These are phyloP conservation scores for Cichorium intybus DNA, from an alignment of 140 eudicot species.

Conservation along the genomic window DNA sequence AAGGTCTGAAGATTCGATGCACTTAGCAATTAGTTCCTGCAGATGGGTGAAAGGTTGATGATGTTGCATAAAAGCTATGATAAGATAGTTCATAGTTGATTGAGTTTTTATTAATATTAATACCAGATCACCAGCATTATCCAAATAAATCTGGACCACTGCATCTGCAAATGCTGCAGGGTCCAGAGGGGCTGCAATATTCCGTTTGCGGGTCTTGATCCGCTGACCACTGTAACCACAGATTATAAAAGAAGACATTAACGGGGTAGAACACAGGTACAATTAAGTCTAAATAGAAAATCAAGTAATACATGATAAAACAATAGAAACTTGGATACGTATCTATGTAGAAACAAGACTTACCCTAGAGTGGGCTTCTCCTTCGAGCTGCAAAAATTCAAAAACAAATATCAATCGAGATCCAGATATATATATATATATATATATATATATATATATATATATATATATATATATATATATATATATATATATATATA, in stretches of 20 bases:
- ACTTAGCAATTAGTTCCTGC: conserved; percentile 96
- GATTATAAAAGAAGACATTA: background rate
- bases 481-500: no score
- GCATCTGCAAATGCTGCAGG: conserved; percentile 99
- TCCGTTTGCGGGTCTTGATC: conserved; percentile 99
- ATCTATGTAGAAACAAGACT: conserved; percentile 16
- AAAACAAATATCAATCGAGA: conserved; percentile 16
- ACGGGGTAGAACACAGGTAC: conserved; percentile 7
- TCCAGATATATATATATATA: conserved; percentile 1
- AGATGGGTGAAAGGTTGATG: background rate
- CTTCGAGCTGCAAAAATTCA: conserved; percentile 87
- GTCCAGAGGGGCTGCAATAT: conserved; percentile 99
- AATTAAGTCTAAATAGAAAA: conserved; percentile 7
- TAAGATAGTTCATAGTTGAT: no score
- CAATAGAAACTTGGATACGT: background rate
- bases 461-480: no score
- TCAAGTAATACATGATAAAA: background rate
- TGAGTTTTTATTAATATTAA: background rate
- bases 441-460: no score
- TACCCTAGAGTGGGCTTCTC: conserved; percentile 99
- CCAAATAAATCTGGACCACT: conserved; percentile 99
- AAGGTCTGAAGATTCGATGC: conserved; percentile 93
- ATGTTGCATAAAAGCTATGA: no score
- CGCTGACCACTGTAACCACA: conserved; percentile 89
- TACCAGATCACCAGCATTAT: conserved; percentile 99